Evolutionary conservation across 179 eudicot species (phyloP).

Genomic region (Spergularia azorica): DNA sequence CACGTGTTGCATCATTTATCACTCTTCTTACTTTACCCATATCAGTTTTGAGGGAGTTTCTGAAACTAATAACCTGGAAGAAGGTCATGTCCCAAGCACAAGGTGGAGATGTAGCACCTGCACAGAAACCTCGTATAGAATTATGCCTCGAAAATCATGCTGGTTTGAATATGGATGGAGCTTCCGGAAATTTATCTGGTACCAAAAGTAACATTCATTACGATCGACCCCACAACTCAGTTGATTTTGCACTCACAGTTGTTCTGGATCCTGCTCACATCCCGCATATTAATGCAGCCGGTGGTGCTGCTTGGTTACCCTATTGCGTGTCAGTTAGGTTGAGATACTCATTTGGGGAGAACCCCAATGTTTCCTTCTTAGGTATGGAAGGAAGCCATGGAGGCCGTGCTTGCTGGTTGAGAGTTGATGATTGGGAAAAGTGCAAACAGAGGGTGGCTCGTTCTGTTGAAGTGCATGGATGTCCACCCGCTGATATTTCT

Average conservation of each 20-base stretch:
- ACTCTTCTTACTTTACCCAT: constrained; percentile 94
- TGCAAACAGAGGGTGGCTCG: constrained; percentile 80
- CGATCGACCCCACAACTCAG: constrained; percentile 72
- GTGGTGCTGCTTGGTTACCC: constrained; percentile 99
- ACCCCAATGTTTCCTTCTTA: constrained; percentile 56
- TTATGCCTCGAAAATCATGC: constrained; percentile 90
- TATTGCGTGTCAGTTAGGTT: constrained; percentile 90
- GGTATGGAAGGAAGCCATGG: constrained; percentile 99
- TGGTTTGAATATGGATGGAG: constrained; percentile 65
- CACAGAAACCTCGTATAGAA: constrained; percentile 92
- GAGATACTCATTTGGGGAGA: constrained; percentile 80
- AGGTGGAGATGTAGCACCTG: constrained; percentile 79
- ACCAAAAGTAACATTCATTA: constrained; percentile 90
- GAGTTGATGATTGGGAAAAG: constrained; percentile 83
- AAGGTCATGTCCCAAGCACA: constrained; percentile 82
- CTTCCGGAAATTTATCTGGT: constrained; percentile 58
- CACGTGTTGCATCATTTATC: constrained; percentile 96
- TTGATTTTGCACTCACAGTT: constrained; percentile 87
- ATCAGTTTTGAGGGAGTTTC: constrained; percentile 78
- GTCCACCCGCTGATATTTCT: constrained; percentile 50
- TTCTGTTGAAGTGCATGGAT: constrained; percentile 62
- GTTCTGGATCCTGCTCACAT: constrained; percentile 90
- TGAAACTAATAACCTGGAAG: constrained; percentile 94
- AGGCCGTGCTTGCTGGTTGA: constrained; percentile 86
- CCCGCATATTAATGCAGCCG: constrained; percentile 86